Base-by-base conservation (phyloP, 106 monocot genomes). In the Dioscorea zingiberensis region DNA sequence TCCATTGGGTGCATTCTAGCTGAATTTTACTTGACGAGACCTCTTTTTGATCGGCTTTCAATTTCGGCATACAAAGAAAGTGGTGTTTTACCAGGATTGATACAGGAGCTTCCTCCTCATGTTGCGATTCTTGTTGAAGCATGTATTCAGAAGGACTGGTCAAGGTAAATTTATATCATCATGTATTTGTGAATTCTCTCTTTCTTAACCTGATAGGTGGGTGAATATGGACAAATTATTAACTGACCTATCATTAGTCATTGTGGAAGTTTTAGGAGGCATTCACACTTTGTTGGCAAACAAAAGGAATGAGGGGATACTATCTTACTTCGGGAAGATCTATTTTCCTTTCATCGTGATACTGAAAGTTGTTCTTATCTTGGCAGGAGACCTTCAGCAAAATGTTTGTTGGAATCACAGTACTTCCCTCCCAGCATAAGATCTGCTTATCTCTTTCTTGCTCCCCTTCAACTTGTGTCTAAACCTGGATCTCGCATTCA, bases 371-470 rank as follows among this genome's bases (percentile, higher is more conserved):
- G 38, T 38, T 38, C 10, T 10, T 38, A 8, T 38, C 38, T 69
- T 69, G 21, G 29, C 82, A 98, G 98, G 93, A 92, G 98, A 66
- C 86, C 89, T 61, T 84, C 89, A 60, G 89, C 98, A 62, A 86
- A 84, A 77, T 60, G 55, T 77, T 65, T 98, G 45, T 71, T 89
- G 55, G 86, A 88, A 59, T 93, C 98, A 47, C 72, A 67, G n/a
- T 93, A 67, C 73, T 98, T 98, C 67, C 74, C 86, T 76, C 75
- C 83, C 51, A 69, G 79, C 27, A 57, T 93, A 30, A 79, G 77
- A 70, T 84, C 85, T 44, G 93, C 74, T 30, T 98, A 89, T 69
- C 56, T 86, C 72, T 89, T 89, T 76, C 68, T 93, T 69, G 79
- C 89, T 61, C 93, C 98, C 53, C 84, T 98, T 67, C 88, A 98